Conservation (phyloP, 352 stramenopile species). For the Aphanomyces astaci region DNA sequence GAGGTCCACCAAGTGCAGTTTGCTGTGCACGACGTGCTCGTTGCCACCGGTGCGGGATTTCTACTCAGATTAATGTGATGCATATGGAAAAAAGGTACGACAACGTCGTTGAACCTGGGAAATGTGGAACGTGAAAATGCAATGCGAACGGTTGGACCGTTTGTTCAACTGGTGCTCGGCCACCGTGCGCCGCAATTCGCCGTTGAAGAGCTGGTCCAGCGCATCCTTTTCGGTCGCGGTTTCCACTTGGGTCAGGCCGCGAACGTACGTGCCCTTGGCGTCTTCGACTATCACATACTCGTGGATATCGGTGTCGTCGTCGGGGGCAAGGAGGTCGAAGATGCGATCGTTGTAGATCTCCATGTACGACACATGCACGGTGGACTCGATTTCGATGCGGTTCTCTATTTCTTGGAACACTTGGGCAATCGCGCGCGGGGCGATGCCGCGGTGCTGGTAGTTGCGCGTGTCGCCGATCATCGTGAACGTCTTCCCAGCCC, state of each 20-base stretch:
- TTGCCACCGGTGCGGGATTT: conserved; percentile 64
- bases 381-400: conserved; percentile 84
- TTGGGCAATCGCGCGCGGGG: conserved; percentile 77
- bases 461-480: conserved; percentile 89
- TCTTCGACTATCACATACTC: conserved; percentile 86
- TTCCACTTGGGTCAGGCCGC: conserved; percentile 81
- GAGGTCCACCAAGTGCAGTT: conserved; percentile 92
- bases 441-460: conserved; percentile 86
- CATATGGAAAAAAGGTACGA: too few relatives aligned
- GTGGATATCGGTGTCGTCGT: conserved; percentile 23
- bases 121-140: conserved; percentile 89
- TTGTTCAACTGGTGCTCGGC: conserved; percentile 91
- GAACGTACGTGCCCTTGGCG: conserved; percentile 67
- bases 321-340: conserved; percentile 78
- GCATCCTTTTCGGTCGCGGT: conserved; percentile 76
- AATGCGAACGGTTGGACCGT: conserved; percentile 90
- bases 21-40: conserved; percentile 74
- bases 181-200: conserved; percentile 89
- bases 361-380: conserved; percentile 87
- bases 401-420: conserved; percentile 86
- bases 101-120: conserved; percentile 51
- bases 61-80: conserved; percentile 4
- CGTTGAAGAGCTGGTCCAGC: conserved; percentile 87
- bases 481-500: conserved; percentile 86
- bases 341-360: conserved; percentile 96